Percentiles rank a stretch among this genome's conserved stretches.
Conservation (phyloP, 1,139 yeast genomes). For the Tardiomyces blankii region DNA sequence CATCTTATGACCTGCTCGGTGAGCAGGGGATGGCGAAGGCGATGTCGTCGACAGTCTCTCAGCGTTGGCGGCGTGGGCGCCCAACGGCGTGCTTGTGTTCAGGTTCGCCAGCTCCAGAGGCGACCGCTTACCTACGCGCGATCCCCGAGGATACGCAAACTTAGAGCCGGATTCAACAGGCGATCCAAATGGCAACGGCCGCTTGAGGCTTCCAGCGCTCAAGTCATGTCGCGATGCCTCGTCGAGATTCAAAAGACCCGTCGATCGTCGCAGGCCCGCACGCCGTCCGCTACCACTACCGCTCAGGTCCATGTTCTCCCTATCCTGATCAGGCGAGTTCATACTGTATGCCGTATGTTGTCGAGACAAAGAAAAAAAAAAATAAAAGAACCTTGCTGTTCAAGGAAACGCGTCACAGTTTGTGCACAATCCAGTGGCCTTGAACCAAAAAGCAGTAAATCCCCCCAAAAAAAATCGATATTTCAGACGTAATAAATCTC, state of each 20-base stretch:
- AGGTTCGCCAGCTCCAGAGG: slow-evolving; percentile 11
- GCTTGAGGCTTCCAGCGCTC: slow-evolving; percentile 6
- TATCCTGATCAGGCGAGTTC: too few relatives aligned
- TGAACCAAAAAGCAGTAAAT: too few relatives aligned
- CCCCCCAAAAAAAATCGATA: too few relatives aligned
- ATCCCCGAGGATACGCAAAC: slow-evolving; percentile 4
- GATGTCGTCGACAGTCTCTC: slow-evolving; percentile 2
- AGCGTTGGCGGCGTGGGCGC: slow-evolving; percentile 1
- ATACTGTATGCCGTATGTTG: too few relatives aligned
- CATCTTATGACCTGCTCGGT: slow-evolving; percentile 2
- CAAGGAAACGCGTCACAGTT: too few relatives aligned
- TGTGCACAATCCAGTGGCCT: too few relatives aligned
- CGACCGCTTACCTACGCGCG: slow-evolving; percentile 13
- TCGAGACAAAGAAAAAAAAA: too few relatives aligned
- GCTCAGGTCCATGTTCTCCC: background rate
- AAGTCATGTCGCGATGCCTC: slow-evolving; percentile 18
- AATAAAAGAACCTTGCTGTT: too few relatives aligned
- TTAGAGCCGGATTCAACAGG: background rate
- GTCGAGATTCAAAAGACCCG: slow-evolving; percentile 30
- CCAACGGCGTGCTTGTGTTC: slow-evolving; percentile 2
- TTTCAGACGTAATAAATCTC: too few relatives aligned
- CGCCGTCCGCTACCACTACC: background rate
- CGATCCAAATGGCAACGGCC: slow-evolving; percentile 8
- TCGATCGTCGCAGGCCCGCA: slow-evolving; percentile 25
- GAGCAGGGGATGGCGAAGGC: slow-evolving; percentile 11